These are phyloP conservation scores for Gracilaria domingensis DNA, from an alignment of 23 red algal species.

Conservation along the genomic window DNA sequence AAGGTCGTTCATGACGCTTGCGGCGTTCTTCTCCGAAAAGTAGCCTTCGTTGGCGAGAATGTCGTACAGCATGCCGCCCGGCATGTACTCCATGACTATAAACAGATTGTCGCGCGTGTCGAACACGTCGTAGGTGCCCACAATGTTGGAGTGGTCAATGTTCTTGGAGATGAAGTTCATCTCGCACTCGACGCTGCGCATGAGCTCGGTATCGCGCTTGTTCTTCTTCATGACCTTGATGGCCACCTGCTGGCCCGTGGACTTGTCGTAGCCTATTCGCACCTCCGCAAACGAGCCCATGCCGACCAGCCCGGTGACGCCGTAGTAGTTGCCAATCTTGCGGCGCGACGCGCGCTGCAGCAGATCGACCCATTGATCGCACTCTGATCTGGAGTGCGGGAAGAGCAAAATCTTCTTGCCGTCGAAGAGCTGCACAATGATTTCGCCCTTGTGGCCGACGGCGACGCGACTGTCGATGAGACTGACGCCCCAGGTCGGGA, in stretches of 20 bases:
- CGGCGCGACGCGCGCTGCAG: constrained; percentile 65
- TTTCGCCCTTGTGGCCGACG: constrained; percentile 68
- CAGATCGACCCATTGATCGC: constrained; percentile 67
- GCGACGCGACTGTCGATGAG: constrained; percentile 75
- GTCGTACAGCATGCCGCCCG: constrained; percentile 85
- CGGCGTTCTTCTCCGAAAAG: constrained; percentile 80
- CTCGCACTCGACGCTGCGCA: constrained; percentile 85
- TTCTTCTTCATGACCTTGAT: constrained; percentile 97
- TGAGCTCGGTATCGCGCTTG: constrained; percentile 82
- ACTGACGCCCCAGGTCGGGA: constrained; percentile 79
- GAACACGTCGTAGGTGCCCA: constrained; percentile 86
- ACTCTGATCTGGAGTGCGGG: constrained; percentile 59
- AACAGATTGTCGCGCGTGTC: constrained; percentile 92
- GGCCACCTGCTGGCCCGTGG: constrained; percentile 77
- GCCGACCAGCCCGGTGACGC: constrained; percentile 81
- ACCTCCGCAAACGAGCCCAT: constrained; percentile 94
- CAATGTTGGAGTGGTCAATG: constrained; percentile 84
- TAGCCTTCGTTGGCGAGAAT: constrained; percentile 74
- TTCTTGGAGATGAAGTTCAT: constrained; percentile 90
- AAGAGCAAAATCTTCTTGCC: constrained; percentile 76
- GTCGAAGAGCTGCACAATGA: constrained; percentile 75
- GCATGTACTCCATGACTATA: constrained; percentile 95
- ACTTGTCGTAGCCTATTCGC: constrained; percentile 86
- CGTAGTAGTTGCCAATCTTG: constrained; percentile 88
- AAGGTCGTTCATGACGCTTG: constrained; percentile 77